phyloP scores from a whole-genome alignment of 225 moss, liverwort and hornwort genomes.

The Straminergon stramineum region DNA sequence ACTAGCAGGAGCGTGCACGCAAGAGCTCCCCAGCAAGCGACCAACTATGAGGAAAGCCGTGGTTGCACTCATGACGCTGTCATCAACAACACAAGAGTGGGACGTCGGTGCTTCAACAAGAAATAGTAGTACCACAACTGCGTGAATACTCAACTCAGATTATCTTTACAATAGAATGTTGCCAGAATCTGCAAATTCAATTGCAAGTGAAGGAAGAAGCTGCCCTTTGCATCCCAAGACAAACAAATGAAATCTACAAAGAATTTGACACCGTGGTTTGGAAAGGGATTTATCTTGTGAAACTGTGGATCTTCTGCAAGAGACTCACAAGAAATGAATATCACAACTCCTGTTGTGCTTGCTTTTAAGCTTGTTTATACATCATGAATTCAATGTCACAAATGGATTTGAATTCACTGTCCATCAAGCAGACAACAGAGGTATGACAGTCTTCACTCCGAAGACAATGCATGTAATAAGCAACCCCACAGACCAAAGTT shows the following conservation, averaged over 20 bases:
- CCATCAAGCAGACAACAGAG: slow-evolving; percentile 8
- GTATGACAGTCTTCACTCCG: slow-evolving; percentile 28
- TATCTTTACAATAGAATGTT: neutral
- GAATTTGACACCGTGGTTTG: neutral
- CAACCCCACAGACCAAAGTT: slow-evolving; percentile 47
- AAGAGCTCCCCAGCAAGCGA: slow-evolving; percentile 55
- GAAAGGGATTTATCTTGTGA: neutral
- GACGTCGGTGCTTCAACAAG: slow-evolving; percentile 26
- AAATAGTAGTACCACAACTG: neutral
- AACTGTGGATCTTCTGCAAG: neutral
- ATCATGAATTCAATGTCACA: neutral
- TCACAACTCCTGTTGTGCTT: neutral
- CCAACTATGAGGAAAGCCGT: slow-evolving; percentile 88
- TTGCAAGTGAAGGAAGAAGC: neutral
- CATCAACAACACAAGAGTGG: slow-evolving; percentile 74
- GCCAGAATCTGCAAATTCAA: neutral
- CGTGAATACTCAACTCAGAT: neutral
- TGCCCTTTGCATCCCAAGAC: neutral
- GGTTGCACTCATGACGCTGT: slow-evolving; percentile 80
- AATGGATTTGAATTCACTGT: neutral
- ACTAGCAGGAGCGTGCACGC: slow-evolving; percentile 76
- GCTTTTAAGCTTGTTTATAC: neutral
- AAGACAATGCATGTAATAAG: slow-evolving; percentile 38
- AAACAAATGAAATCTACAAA: neutral
- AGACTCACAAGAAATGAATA: neutral